Conservation (phyloP, 768 basidiomycete species). For the Tylopilus cervinicoccineus region DNA sequence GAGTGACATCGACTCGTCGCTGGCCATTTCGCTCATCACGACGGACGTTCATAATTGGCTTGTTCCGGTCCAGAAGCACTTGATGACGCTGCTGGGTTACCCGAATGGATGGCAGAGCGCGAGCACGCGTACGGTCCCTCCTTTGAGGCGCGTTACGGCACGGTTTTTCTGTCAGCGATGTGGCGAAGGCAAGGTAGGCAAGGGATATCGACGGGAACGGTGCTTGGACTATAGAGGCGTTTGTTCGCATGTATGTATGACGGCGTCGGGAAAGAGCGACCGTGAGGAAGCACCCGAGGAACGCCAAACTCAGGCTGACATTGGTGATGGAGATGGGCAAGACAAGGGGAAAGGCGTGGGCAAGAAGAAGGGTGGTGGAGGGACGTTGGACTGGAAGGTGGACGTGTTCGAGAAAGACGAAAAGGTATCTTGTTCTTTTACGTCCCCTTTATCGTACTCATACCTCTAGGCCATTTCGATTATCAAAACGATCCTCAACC, state of each 20-base stretch:
- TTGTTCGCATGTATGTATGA: slow-evolving; percentile 56
- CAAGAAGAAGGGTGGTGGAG: slow-evolving; percentile 10
- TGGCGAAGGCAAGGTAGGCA: slow-evolving; percentile 30
- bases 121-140: slow-evolving; percentile 45
- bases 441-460: neutral
- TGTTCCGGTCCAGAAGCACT: slow-evolving; percentile 36
- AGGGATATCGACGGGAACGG: slow-evolving; percentile 34
- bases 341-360: slow-evolving; percentile 7
- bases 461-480: slow-evolving; percentile 43
- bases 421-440: slow-evolving; percentile 36
- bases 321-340: slow-evolving; percentile 18
- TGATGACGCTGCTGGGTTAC: slow-evolving; percentile 48
- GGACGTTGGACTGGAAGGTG: slow-evolving; percentile 42
- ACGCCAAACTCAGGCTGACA: neutral
- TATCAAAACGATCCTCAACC: slow-evolving; percentile 36
- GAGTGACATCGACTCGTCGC: slow-evolving; percentile 23
- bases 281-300: neutral
- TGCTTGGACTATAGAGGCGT: slow-evolving; percentile 56
- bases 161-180: slow-evolving; percentile 58
- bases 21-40: slow-evolving; percentile 37
- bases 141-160: slow-evolving; percentile 54
- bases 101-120: slow-evolving; percentile 47
- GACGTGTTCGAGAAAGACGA: slow-evolving; percentile 55
- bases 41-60: slow-evolving; percentile 50
- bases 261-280: neutral